Conservation (phyloP, 164 flowering plant genomes). For the Vitis rotundifolia region DNA sequence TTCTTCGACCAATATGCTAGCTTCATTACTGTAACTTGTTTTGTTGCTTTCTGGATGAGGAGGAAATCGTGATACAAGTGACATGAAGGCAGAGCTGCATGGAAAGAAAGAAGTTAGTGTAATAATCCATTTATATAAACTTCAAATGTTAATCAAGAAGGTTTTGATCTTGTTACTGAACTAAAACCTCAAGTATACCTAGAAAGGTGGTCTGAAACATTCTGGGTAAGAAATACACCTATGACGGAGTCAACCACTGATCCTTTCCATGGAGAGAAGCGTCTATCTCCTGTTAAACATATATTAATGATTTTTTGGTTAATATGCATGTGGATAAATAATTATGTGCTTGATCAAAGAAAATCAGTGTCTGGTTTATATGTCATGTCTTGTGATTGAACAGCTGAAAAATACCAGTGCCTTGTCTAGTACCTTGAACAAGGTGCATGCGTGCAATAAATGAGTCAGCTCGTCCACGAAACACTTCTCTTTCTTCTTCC, state of each 20-base stretch:
- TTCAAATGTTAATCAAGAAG: background rate
- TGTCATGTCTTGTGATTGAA: too few species aligned
- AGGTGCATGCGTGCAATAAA: constrained; percentile 58
- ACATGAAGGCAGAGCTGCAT: constrained; percentile 58
- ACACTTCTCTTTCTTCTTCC: constrained; percentile 51
- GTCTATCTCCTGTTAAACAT: constrained; percentile 45
- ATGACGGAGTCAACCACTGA: constrained; percentile 63
- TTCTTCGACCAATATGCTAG: constrained; percentile 28
- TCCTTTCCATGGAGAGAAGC: constrained; percentile 64
- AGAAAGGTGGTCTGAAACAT: constrained; percentile 63
- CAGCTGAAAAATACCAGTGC: background rate
- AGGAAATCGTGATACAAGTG: constrained; percentile 38
- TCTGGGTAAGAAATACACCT: constrained; percentile 67
- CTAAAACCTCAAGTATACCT: constrained; percentile 33
- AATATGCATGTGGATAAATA: background rate
- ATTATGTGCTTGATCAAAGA: background rate
- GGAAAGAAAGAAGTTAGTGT: background rate
- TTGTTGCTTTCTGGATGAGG: constrained; percentile 13
- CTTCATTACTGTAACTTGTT: constrained; percentile 7
- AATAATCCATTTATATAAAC: background rate
- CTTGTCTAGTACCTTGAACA: constrained; percentile 44
- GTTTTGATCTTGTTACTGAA: background rate
- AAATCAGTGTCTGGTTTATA: too few species aligned
- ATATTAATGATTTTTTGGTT: constrained; percentile 6
- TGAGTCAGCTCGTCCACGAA: constrained; percentile 43